Base-by-base conservation (phyloP, 345 rosid genomes). In the Eucalyptus urophylla region DNA sequence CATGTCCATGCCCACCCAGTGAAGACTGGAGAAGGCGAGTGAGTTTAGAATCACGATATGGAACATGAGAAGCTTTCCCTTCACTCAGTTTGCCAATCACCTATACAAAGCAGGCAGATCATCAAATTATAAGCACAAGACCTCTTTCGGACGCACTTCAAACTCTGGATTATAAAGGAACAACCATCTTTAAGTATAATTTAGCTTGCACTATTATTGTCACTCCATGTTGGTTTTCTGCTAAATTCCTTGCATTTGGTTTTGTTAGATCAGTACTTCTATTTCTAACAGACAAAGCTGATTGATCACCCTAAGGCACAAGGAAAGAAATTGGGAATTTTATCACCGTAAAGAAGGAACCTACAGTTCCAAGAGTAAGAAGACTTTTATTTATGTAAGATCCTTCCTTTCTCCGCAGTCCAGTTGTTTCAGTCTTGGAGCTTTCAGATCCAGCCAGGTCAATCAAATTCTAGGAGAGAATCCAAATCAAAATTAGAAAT, bases 391-490 rank as follows among this genome's bases (percentile, higher is more conserved):
- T 98, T 90, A 98, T 98, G 93, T 96, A 98, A 90, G 99, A 93
- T 91, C 99, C 99, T 93, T 98, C 99, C 93, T 97, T 98, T 91
- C 99, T 96, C 93, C 99, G 91, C 85, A 98, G 86, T 87, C 99
- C 99, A 90, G 98, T 97, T 89, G 99, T 98, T 93, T 98, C 99
- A 27, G 99, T 97, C 94, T 98, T 98, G 89, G 99, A 97, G 93
- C 99, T 98, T 95, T 98, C 99, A 86, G 99, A 98, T 91, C 99
- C 99, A 91, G 99, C 99, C 83, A 98, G 94, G 92, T 98, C 99
- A 58, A 98, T 98, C 95, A 98, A 93, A 95, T 98, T 98, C 99
- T 98, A 93, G 90, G 86, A 91, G 90, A 89, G 80, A 47, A 90
- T 47, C 33, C 87, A n/a, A 87, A 89, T 89, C 29, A 86, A 91